Percentiles rank a stretch among this genome's conserved stretches.
Evolutionary conservation across 2,329 filamentous ascomycete species (phyloP).

Genomic region (Paramyrothecium roridum): DNA sequence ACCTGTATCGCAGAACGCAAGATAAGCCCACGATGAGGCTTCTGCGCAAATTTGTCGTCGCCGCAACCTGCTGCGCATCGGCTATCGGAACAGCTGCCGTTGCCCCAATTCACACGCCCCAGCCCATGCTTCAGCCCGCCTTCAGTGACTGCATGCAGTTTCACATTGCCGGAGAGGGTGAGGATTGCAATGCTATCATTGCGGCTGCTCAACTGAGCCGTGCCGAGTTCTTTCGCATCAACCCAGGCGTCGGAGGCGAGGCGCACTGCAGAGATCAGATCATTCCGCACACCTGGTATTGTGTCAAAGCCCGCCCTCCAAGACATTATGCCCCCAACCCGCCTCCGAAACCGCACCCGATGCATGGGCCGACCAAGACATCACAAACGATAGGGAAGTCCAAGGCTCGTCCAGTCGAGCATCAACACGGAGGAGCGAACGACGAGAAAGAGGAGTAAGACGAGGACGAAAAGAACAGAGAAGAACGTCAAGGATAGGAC

Average conservation of each 20-base stretch:
- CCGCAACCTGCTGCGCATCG: not conserved
- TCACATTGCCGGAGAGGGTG: not conserved
- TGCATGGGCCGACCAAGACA: no score
- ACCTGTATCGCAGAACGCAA: not conserved
- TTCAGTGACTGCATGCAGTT: conserved; percentile 9
- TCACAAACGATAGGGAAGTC: no score
- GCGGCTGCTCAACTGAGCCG: conserved; percentile 1
- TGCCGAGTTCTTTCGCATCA: conserved; percentile 9
- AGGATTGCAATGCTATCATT: conserved; percentile 7
- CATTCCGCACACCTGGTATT: conserved; percentile 12
- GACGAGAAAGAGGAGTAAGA: not conserved
- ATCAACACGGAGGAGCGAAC: not conserved
- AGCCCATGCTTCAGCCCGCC: conserved; percentile 7
- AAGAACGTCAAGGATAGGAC: not conserved
- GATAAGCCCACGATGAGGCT: conserved; percentile 29
- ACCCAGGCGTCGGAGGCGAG: conserved; percentile 4
- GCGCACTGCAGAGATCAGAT: conserved; percentile 2
- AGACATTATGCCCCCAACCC: no score
- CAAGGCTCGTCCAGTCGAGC: no score
- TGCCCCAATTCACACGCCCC: conserved; percentile 8
- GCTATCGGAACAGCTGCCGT: not conserved
- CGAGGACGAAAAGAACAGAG: not conserved
- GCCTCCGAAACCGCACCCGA: no score
- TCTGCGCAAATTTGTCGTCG: not conserved
- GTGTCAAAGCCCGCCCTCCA: conserved; percentile 10